These are phyloP conservation scores for Geoglossum glabrum DNA, from an alignment of 495 filamentous ascomycete species.

Conservation along the genomic window DNA sequence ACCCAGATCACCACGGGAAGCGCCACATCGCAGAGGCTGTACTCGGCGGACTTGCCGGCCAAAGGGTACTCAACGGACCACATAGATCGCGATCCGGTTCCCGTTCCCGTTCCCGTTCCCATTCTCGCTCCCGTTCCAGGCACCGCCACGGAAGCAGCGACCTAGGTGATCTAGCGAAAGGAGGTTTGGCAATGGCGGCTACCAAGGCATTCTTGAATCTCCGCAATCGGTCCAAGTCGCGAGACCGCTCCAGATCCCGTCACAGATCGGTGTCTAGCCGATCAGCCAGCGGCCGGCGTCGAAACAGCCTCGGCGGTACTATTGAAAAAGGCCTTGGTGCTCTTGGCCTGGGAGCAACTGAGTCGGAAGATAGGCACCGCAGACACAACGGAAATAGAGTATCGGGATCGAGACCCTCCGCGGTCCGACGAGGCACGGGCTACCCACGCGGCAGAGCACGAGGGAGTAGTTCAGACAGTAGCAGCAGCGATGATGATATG, in stretches of 20 bases:
- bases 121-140: slow-evolving; percentile 30
- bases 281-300: background rate
- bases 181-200: slow-evolving; percentile 54
- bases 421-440: background rate
- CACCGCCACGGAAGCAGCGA: slow-evolving; percentile 16
- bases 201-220: slow-evolving; percentile 56
- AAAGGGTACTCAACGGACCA: slow-evolving; percentile 56
- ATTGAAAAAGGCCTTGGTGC: slow-evolving; percentile 30
- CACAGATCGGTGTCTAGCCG: background rate
- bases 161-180: slow-evolving; percentile 47
- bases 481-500: slow-evolving; percentile 17
- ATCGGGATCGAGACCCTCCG: background rate
- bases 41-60: slow-evolving; percentile 69
- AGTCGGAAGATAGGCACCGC: too few species aligned
- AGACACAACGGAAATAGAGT: slow-evolving; percentile 6
- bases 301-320: slow-evolving; percentile 38
- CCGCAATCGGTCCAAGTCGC: slow-evolving; percentile 43
- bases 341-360: slow-evolving; percentile 29
- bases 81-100: slow-evolving; percentile 38
- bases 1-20: slow-evolving; percentile 56
- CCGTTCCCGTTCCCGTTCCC: too few species aligned
- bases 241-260: slow-evolving; percentile 24
- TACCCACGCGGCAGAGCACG: slow-evolving; percentile 11
- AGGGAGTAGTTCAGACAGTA: slow-evolving; percentile 14
- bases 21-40: slow-evolving; percentile 54